Evolutionary conservation across 2,329 filamentous ascomycete species (phyloP).

Genomic region (Phyllosticta capitalensis): DNA sequence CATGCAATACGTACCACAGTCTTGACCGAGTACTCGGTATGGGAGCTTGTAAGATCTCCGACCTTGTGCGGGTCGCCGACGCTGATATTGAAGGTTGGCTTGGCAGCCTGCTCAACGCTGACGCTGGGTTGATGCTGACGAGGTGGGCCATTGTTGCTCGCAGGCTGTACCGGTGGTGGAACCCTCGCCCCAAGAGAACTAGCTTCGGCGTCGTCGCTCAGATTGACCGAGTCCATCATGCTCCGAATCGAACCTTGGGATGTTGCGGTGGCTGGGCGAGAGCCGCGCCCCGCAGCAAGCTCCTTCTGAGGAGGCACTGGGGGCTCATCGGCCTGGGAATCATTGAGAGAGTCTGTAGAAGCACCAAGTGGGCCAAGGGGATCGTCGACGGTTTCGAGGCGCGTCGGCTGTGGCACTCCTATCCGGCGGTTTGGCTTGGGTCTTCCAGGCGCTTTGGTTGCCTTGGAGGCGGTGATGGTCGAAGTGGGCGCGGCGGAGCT

Average conservation of each 20-base stretch:
- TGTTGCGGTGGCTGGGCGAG: constrained; percentile 44
- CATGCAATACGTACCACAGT: constrained; percentile 59
- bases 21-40: constrained; percentile 93
- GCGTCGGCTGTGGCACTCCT: constrained; percentile 65
- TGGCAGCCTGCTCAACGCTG: constrained; percentile 85
- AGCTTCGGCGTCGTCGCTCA: constrained; percentile 55
- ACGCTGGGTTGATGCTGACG: constrained; percentile 64
- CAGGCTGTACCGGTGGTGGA: constrained; percentile 53
- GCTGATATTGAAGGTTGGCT: constrained; percentile 80
- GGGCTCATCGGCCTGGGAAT: constrained; percentile 45
- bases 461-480: constrained; percentile 26
- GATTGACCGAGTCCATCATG: constrained; percentile 56
- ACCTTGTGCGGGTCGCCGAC: constrained; percentile 98
- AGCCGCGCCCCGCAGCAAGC: constrained; percentile 39
- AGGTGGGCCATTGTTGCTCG: constrained; percentile 36
- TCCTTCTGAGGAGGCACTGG: constrained; percentile 58
- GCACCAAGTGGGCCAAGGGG: constrained; percentile 70
- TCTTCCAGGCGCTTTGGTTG: constrained; percentile 39
- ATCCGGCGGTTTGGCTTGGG: constrained; percentile 37
- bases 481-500: constrained; percentile 12
- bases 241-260: constrained; percentile 41
- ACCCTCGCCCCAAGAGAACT: constrained; percentile 47
- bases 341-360: constrained; percentile 41
- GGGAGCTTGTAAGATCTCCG: constrained; percentile 89
- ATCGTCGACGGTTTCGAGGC: constrained; percentile 66